These are phyloP conservation scores for Ophiostoma angusticollis DNA, from an alignment of 2,329 filamentous ascomycete genomes.

Conservation along the genomic window DNA sequence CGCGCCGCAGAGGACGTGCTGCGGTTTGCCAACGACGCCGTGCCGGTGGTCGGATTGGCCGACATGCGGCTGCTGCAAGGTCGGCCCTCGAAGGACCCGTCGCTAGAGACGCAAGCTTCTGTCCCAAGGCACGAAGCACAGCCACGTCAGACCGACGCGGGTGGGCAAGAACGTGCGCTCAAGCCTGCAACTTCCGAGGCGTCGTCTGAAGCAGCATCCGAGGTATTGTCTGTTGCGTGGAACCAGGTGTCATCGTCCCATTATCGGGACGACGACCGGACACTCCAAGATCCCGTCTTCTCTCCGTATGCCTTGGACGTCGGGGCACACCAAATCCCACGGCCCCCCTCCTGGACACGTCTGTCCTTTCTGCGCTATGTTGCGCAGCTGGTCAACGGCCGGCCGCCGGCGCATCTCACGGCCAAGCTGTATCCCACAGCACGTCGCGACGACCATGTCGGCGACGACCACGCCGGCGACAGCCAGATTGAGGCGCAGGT, in stretches of 20 bases:
- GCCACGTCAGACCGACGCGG: too few species aligned
- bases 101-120: too few species aligned
- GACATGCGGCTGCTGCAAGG: neutral
- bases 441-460: too few species aligned
- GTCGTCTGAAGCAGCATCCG: neutral
- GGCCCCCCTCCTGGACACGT: conserved; percentile 29
- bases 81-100: too few species aligned
- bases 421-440: conserved; percentile 25
- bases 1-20: conserved; percentile 10
- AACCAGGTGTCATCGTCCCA: conserved; percentile 7
- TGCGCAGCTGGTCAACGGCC: conserved; percentile 26
- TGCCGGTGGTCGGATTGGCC: neutral
- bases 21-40: conserved; percentile 7
- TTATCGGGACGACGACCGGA: conserved; percentile 2
- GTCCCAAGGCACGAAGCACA: too few species aligned
- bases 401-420: conserved; percentile 22
- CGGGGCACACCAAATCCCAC: conserved; percentile 27
- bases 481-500: too few species aligned
- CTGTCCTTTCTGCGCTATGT: conserved; percentile 31
- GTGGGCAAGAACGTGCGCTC: too few species aligned
- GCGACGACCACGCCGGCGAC: too few species aligned
- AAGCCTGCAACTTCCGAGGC: too few species aligned
- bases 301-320: conserved; percentile 12
- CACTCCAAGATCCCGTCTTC: conserved; percentile 7
- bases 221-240: too few species aligned